These are phyloP conservation scores for Pseudopyricularia cyperi DNA, from an alignment of 2,329 filamentous ascomycete species.

Conservation along the genomic window DNA sequence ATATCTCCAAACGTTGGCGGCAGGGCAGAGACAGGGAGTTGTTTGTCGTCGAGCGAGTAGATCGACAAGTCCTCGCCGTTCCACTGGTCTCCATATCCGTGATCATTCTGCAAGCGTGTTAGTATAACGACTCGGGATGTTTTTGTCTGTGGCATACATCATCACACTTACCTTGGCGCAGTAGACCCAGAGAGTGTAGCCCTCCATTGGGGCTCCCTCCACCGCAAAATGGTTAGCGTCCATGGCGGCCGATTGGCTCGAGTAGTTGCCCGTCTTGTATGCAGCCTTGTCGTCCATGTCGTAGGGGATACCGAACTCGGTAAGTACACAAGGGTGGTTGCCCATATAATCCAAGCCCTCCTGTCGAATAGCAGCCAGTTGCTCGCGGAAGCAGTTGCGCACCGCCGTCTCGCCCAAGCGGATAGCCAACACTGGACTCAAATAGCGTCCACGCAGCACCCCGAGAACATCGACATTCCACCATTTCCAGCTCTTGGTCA, in stretches of 20 bases:
- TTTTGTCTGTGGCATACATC: not conserved
- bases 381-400: conserved; percentile 81
- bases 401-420: conserved; percentile 90
- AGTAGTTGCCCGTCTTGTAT: conserved; percentile 91
- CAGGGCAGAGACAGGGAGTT: conserved; percentile 37
- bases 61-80: conserved; percentile 96
- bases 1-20: conserved; percentile 23
- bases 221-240: conserved; percentile 93
- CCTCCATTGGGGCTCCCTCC: conserved; percentile 71
- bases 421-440: conserved; percentile 80
- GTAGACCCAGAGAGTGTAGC: conserved; percentile 86
- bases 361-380: conserved; percentile 67
- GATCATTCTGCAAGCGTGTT: conserved; percentile 50
- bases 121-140: conserved; percentile 7
- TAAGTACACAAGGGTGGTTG: conserved; percentile 76
- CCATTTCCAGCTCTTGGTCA: conserved; percentile 95
- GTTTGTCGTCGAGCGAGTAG: conserved; percentile 68
- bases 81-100: conserved; percentile 86
- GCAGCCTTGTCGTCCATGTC: conserved; percentile 97
- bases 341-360: conserved; percentile 86
- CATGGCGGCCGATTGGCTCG: conserved; percentile 80
- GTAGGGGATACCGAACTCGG: conserved; percentile 94
- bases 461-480: conserved; percentile 98
- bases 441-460: conserved; percentile 76
- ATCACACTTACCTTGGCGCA: conserved; percentile 45